Conservation (phyloP, 1,284 basidiomycete genomes). For the Apiotrichum sp. region DNA sequence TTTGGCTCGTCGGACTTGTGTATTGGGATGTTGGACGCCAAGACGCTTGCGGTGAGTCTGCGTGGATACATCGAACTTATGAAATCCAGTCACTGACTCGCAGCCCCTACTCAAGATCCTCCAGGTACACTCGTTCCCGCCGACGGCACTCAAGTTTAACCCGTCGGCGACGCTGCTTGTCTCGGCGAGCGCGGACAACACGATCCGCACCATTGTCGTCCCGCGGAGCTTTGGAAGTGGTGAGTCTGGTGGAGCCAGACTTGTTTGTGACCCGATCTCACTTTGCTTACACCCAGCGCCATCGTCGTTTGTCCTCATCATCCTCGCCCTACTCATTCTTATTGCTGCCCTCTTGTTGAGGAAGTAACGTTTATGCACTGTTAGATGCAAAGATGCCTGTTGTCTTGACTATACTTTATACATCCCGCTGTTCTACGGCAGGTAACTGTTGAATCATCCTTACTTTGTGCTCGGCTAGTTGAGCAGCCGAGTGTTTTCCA, state of each 20-base stretch:
- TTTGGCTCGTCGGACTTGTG: slow-evolving; percentile 83
- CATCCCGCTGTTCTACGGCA: neutral
- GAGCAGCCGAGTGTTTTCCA: no score
- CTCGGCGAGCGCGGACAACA: slow-evolving; percentile 87
- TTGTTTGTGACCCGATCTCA: slow-evolving; percentile 9
- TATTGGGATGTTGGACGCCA: slow-evolving; percentile 76
- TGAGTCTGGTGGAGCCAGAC: slow-evolving; percentile 20
- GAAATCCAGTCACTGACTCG: neutral
- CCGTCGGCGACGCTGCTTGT: slow-evolving; percentile 74
- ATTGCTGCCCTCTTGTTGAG: neutral
- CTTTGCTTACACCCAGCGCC: neutral
- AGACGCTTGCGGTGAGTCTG: slow-evolving; percentile 66
- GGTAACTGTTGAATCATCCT: no score
- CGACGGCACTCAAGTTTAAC: slow-evolving; percentile 83
- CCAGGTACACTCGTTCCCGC: slow-evolving; percentile 90
- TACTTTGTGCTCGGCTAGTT: no score
- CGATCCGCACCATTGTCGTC: slow-evolving; percentile 71
- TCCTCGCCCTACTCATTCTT: neutral
- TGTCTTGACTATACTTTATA: neutral
- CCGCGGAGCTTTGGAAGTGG: slow-evolving; percentile 50
- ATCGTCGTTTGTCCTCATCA: slow-evolving; percentile 1
- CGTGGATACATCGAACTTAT: slow-evolving; percentile 46
- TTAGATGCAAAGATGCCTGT: neutral
- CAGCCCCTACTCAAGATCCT: slow-evolving; percentile 82
- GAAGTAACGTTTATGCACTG: neutral